phyloP scores from a whole-genome alignment of 805 yeast species.

The Millerozyma acaciae region DNA sequence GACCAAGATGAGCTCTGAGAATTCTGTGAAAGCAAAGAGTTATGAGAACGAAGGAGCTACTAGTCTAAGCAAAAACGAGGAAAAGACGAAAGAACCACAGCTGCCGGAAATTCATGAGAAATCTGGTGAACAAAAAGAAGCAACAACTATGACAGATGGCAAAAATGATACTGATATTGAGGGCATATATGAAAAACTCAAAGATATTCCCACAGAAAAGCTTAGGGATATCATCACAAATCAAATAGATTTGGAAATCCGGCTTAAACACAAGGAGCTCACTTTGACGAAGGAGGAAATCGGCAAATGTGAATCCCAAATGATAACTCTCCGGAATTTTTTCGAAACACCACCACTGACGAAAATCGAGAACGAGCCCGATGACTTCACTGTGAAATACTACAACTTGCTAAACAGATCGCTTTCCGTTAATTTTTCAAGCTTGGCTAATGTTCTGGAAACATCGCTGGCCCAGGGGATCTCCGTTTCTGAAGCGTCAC shows the following conservation, averaged over 20 bases:
- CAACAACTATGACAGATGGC: too few species aligned
- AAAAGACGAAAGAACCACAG: too few species aligned
- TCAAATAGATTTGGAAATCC: constrained; percentile 56
- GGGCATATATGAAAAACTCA: constrained; percentile 8
- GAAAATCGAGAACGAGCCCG: constrained; percentile 41
- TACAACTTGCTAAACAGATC: constrained; percentile 33
- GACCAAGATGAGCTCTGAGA: too few species aligned
- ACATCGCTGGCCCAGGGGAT: background rate
- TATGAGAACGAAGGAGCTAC: too few species aligned
- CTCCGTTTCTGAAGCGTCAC: constrained; percentile 2
- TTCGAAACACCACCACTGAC: constrained; percentile 39
- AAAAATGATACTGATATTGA: constrained; percentile 3
- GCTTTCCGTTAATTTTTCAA: constrained; percentile 30
- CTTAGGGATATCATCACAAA: constrained; percentile 34
- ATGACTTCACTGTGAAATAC: constrained; percentile 42
- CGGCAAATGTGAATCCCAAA: constrained; percentile 54
- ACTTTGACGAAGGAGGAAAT: constrained; percentile 50
- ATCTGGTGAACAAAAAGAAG: too few species aligned
- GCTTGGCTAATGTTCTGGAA: constrained; percentile 4
- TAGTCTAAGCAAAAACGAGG: too few species aligned
- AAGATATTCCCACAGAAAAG: constrained; percentile 21
- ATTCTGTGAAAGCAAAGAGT: too few species aligned
- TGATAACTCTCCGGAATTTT: constrained; percentile 47
- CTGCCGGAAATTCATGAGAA: too few species aligned
- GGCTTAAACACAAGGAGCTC: constrained; percentile 57